Evolutionary conservation across 2,329 filamentous ascomycete genomes (phyloP), one percentile per base, ranked within the genome.

Genomic region (Herpotrichia juniperi): DNA sequence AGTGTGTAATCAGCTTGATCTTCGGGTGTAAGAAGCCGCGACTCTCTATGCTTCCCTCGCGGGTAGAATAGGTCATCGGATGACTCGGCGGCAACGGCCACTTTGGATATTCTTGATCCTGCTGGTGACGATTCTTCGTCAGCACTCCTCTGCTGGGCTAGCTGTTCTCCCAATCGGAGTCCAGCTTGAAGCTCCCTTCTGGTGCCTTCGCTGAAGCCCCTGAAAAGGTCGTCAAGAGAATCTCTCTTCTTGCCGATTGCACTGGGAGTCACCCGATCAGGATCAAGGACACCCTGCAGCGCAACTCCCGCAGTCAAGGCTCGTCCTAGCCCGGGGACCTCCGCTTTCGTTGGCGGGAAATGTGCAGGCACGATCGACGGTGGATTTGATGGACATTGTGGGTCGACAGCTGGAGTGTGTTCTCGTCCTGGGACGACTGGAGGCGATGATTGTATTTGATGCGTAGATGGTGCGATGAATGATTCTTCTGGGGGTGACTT

Each of bases 181-280:
- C 72, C 70, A 44, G 72, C 68, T 35, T 70, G 73, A 11, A 76
- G 57, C 37, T 76, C 69, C 50, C 64, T 66, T 48, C 70, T 66
- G 7, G 73, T 74, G 4, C 71, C 68, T 45, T 73, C 67, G 46
- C 73, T 71, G 53, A 76, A 77, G 2, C 71, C 72, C 26, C 66
- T 65, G 57, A 76, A 76, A 1, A 74, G 56, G 42, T 73, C 67
- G 25, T 74, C 69, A 2, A 75, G 61, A 25, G 58, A 57, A 30
- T 56, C 62, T 30, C 57, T 64, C 35, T 62, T 63, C 47, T 62
- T 60, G 9, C 59, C 54, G 11, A 56, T 37, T 32, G 51, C 46
- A 54, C 57, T 56, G 14, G 69, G 68, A 11, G 69, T 72, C 8
- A 62, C 48, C 22, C 64, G 64, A 46, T 28, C 55, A 4, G 68